Evolutionary conservation across 2,329 filamentous ascomycete genomes (phyloP).

Genomic region (Fusarium tuaranense): DNA sequence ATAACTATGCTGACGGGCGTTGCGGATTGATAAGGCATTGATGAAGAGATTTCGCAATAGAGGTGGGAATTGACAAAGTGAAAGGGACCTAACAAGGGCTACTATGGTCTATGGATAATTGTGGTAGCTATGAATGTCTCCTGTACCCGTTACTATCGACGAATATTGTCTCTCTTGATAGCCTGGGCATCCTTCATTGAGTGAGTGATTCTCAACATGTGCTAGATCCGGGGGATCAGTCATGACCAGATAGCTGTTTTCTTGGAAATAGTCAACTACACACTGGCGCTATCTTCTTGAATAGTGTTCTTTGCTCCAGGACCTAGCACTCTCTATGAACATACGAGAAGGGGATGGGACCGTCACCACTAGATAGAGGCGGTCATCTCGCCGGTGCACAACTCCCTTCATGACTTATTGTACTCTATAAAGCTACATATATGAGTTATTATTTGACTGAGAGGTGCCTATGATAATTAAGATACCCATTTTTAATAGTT

Average conservation of each 20-base stretch:
- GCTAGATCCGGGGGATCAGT: background rate
- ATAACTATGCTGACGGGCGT: background rate
- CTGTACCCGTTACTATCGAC: background rate
- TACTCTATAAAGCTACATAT: background rate
- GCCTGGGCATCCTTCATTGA: background rate
- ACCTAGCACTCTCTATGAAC: background rate
- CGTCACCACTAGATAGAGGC: background rate
- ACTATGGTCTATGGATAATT: background rate
- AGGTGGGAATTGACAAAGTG: background rate
- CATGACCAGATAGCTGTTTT: background rate
- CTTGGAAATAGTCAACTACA: background rate
- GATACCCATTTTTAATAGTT: background rate
- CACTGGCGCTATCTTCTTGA: background rate
- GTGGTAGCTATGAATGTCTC: background rate
- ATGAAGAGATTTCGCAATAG: background rate
- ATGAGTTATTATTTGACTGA: background rate
- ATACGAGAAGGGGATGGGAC: background rate
- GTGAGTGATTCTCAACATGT: background rate
- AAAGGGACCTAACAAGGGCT: background rate
- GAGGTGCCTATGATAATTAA: background rate
- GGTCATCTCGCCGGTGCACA: background rate
- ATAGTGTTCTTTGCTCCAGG: background rate
- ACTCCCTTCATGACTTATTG: background rate
- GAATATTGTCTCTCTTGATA: background rate
- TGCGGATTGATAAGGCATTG: background rate